Evolutionary conservation across 805 yeast genomes (phyloP).

Genomic region (Wickerhamomyces hampshirensis): DNA sequence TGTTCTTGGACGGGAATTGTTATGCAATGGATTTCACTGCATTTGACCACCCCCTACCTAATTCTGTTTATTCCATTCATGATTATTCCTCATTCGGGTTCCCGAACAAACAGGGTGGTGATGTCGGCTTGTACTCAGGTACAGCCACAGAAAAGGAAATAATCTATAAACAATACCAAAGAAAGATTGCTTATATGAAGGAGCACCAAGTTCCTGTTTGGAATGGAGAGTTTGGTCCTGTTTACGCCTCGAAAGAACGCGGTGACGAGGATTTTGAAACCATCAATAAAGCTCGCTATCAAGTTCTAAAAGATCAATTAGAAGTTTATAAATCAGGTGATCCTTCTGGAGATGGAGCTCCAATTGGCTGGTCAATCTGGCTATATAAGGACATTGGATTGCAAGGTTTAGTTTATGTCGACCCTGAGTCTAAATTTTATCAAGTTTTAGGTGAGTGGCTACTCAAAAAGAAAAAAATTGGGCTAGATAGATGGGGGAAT

Average conservation of each 20-base stretch:
- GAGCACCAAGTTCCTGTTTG: conserved; percentile 42
- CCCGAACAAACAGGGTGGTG: conserved; percentile 32
- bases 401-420: conserved; percentile 44
- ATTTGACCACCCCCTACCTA: conserved; percentile 38
- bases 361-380: conserved; percentile 51
- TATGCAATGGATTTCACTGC: conserved; percentile 46
- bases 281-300: conserved; percentile 36
- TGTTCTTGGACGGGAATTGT: conserved; percentile 46
- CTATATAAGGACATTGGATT: conserved; percentile 48
- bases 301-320: conserved; percentile 42
- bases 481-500: conserved; percentile 47
- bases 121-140: conserved; percentile 34
- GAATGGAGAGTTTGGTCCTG: conserved; percentile 53
- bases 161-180: conserved; percentile 32
- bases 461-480: conserved; percentile 38
- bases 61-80: conserved; percentile 46
- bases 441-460: conserved; percentile 38
- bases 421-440: conserved; percentile 40
- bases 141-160: conserved; percentile 31
- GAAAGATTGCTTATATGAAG: conserved; percentile 40
- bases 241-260: conserved; percentile 38
- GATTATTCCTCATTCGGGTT: conserved; percentile 43
- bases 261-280: conserved; percentile 36
- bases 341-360: conserved; percentile 41
- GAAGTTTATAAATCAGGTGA: conserved; percentile 39